phyloP scores from a whole-genome alignment of 192 early-diverging fungal genomes.

The Linnemannia schmuckeri region DNA sequence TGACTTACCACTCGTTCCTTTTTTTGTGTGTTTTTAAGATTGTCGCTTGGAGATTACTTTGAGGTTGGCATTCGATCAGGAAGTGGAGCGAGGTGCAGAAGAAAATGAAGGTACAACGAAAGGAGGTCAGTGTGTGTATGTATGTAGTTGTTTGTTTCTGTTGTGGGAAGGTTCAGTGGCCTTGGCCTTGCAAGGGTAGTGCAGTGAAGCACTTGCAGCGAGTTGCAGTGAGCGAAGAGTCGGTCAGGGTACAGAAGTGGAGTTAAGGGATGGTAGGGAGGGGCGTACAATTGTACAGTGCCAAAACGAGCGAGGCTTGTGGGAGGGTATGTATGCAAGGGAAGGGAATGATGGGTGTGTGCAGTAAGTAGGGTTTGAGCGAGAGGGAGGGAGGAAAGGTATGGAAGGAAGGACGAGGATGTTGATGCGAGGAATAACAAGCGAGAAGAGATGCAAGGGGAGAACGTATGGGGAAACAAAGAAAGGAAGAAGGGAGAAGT shows the following conservation, averaged over 20 bases:
- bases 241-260: background rate
- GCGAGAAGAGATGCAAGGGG: background rate
- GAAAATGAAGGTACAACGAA: background rate
- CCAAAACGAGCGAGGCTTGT: no score
- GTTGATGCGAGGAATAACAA: slow-evolving; percentile 5
- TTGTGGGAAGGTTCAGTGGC: background rate
- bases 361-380: background rate
- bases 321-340: background rate
- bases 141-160: background rate
- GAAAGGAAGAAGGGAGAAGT: slow-evolving; percentile 5
- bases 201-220: background rate
- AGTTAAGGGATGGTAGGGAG: no score
- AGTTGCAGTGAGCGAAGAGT: background rate
- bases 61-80: background rate
- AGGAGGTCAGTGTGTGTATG: background rate
- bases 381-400: background rate
- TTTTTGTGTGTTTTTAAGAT: background rate
- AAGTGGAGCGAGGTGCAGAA: background rate
- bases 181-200: background rate
- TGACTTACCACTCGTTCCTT: slow-evolving; percentile 5
- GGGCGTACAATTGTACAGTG: no score
- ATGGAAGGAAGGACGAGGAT: background rate
- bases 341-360: background rate
- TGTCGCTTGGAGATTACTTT: slow-evolving; percentile 5
- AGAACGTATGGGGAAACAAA: background rate